Base-by-base conservation (phyloP, 495 filamentous ascomycete genomes). In the Penicillium steckii region DNA sequence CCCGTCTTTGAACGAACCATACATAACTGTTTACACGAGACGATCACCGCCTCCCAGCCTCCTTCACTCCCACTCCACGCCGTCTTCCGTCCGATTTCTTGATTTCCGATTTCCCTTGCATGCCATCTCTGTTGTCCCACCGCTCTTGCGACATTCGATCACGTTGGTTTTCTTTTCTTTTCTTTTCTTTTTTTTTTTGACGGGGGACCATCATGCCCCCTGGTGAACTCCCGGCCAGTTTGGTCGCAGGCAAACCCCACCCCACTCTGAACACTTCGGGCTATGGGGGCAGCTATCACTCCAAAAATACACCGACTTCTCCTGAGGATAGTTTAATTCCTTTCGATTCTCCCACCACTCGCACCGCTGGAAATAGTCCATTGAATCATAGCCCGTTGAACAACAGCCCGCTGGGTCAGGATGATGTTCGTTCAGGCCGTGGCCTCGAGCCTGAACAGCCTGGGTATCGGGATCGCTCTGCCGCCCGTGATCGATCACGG, bases 161-260 rank as follows among this genome's bases (percentile, higher is more conserved):
- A 37, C 43, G 27, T 43, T 58, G 37, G 52, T 53, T 33, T n/a
- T n/a, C n/a, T n/a, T n/a, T n/a, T n/a, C n/a, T n/a, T n/a, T n/a
- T n/a, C n/a, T n/a, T n/a, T n/a, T n/a, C n/a, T n/a, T n/a, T n/a
- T n/a, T n/a, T n/a, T n/a, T n/a, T 46, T 41, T 61, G 54, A 66
- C 60, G 60, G 63, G 61, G 69, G 66, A 59, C 54, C 63, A 64
- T 62, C 52, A 75, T 75, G 72, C 67, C 72, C 71, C 69, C 72
- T 57, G 70, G 69, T 66, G 72, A 72, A 57, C 69, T 73, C 21
- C 74, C 74, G 60, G 71, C 73, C 57, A 77, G 73, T 64, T 68
- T 77, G 62, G 68, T 76, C 64, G 71, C 74, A 57, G 74, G 74
- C 62, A 71, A 77, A 52, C 69, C 67, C 46, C 69, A 63, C 52